These are phyloP conservation scores for Aspergillus diversus DNA, from an alignment of 495 filamentous ascomycete species.

Conservation along the genomic window DNA sequence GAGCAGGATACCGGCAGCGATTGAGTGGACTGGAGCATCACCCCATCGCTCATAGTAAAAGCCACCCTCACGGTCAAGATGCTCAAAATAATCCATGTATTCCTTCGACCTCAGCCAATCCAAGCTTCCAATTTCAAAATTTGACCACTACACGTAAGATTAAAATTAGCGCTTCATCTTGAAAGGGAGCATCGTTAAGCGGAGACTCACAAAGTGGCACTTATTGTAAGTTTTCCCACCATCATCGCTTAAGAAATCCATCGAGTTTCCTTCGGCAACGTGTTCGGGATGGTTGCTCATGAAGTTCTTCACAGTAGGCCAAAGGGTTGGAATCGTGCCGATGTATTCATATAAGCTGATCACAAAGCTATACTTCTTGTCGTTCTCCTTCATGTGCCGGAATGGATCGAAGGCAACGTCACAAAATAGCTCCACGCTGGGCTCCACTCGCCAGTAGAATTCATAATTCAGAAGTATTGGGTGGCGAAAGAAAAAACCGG, in stretches of 20 bases:
- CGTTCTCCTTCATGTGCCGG: slow-evolving; percentile 82
- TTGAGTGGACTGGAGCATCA: slow-evolving; percentile 92
- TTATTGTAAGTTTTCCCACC: slow-evolving; percentile 89
- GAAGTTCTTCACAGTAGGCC: slow-evolving; percentile 91
- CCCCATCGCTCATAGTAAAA: slow-evolving; percentile 97
- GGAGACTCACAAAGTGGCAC: slow-evolving; percentile 84
- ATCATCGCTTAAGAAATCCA: slow-evolving; percentile 91
- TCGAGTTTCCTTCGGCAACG: slow-evolving; percentile 78
- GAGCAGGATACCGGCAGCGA: slow-evolving; percentile 82
- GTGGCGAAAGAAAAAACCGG: slow-evolving; percentile 91
- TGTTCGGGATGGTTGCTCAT: slow-evolving; percentile 88
- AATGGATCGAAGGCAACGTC: slow-evolving; percentile 85
- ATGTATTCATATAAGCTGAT: slow-evolving; percentile 92
- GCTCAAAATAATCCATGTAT: slow-evolving; percentile 80
- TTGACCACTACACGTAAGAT: slow-evolving; percentile 70
- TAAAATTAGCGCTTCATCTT: slow-evolving; percentile 1
- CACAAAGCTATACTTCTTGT: slow-evolving; percentile 90
- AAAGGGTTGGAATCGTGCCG: slow-evolving; percentile 94
- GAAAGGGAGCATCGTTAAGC: not conserved
- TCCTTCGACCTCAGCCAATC: slow-evolving; percentile 80
- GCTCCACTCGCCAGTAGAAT: slow-evolving; percentile 93
- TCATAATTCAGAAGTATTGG: slow-evolving; percentile 81
- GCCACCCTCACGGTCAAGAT: slow-evolving; percentile 78
- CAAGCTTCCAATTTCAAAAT: slow-evolving; percentile 86
- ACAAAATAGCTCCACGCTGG: slow-evolving; percentile 85